Evolutionary conservation across 2,329 filamentous ascomycete species (phyloP).

Genomic region (Paraphoma chrysanthemicola): DNA sequence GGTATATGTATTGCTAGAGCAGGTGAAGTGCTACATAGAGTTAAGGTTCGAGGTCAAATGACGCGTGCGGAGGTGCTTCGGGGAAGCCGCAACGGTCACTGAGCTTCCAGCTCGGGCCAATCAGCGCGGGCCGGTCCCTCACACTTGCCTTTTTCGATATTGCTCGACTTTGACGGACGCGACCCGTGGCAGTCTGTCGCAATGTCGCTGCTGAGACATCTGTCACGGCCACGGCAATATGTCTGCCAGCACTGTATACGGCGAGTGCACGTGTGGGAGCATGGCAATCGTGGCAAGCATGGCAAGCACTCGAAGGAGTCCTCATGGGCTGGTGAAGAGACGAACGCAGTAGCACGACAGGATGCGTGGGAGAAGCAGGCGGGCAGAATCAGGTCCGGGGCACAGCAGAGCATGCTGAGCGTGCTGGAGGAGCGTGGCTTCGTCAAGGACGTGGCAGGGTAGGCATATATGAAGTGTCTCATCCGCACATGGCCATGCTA

Average conservation of each 20-base stretch:
- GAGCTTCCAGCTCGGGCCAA: conserved; percentile 25
- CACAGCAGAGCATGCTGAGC: conserved; percentile 61
- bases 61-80: conserved; percentile 32
- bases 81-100: conserved; percentile 21
- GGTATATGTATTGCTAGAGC: conserved; percentile 4
- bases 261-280: conserved; percentile 22
- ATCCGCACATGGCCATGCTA: too few species aligned
- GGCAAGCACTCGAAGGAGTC: neutral
- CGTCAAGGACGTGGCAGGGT: conserved; percentile 79
- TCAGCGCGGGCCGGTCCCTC: conserved; percentile 18
- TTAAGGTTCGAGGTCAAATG: conserved; percentile 22
- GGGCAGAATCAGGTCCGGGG: conserved; percentile 33
- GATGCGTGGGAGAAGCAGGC: conserved; percentile 39
- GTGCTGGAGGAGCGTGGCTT: conserved; percentile 74
- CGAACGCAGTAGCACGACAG: conserved; percentile 18
- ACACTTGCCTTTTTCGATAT: conserved; percentile 28
- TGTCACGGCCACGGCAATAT: conserved; percentile 35
- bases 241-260: conserved; percentile 39
- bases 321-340: conserved; percentile 27
- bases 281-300: conserved; percentile 19
- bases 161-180: conserved; percentile 7
- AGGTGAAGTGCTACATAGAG: conserved; percentile 8
- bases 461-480: conserved; percentile 39
- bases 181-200: conserved; percentile 25
- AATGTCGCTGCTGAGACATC: conserved; percentile 37